phyloP scores from a whole-genome alignment of 2,329 filamentous ascomycete species.

The Ophiosphaerella herpotricha region DNA sequence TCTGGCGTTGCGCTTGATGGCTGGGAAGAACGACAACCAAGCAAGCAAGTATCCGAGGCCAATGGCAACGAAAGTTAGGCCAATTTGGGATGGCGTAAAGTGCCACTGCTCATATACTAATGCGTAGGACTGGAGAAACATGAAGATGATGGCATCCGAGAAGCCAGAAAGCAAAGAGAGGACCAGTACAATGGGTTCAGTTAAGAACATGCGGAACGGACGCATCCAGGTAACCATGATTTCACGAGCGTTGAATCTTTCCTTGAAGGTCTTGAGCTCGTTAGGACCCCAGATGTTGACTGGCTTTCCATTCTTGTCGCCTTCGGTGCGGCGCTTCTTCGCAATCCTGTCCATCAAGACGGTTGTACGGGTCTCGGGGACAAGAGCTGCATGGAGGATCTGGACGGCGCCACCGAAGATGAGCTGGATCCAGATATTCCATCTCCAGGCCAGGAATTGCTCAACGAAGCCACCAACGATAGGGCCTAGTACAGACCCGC shows the following conservation, averaged over 20 bases:
- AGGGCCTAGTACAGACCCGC: slow-evolving; percentile 75
- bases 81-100: slow-evolving; percentile 62
- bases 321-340: slow-evolving; percentile 70
- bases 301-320: slow-evolving; percentile 62
- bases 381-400: slow-evolving; percentile 67
- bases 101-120: slow-evolving; percentile 71
- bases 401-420: slow-evolving; percentile 77
- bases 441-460: slow-evolving; percentile 71
- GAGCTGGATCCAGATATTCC: slow-evolving; percentile 84
- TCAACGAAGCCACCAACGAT: slow-evolving; percentile 80
- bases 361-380: slow-evolving; percentile 78
- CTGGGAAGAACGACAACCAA: slow-evolving; percentile 64
- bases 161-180: slow-evolving; percentile 75
- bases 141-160: slow-evolving; percentile 78
- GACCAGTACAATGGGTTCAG: slow-evolving; percentile 74
- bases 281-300: slow-evolving; percentile 73
- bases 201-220: slow-evolving; percentile 75
- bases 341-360: slow-evolving; percentile 80
- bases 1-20: slow-evolving; percentile 47
- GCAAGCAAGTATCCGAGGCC: slow-evolving; percentile 67
- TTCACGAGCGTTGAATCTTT: slow-evolving; percentile 45
- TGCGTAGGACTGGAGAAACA: slow-evolving; percentile 73
- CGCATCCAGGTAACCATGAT: slow-evolving; percentile 57
- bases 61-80: slow-evolving; percentile 65
- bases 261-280: slow-evolving; percentile 59